phyloP scores from a whole-genome alignment of 2,329 filamentous ascomycete genomes.

The Pestalotiopsis sp. region DNA sequence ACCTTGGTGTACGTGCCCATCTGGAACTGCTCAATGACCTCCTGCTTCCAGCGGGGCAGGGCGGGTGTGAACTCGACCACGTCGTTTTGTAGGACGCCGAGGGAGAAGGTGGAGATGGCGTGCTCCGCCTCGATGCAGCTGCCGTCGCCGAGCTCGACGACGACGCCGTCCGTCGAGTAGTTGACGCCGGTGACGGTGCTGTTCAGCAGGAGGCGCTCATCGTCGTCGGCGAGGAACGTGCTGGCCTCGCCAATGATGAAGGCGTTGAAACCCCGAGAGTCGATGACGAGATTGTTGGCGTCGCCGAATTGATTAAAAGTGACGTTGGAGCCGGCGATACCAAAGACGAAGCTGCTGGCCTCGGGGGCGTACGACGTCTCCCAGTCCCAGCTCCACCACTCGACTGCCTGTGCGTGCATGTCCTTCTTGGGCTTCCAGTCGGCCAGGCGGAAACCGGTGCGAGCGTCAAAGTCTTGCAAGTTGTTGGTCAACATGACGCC shows the following conservation, averaged over 20 bases:
- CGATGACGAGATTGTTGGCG: constrained; percentile 63
- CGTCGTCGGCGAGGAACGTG: constrained; percentile 59
- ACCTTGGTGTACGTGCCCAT: constrained; percentile 78
- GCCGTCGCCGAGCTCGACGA: constrained; percentile 48
- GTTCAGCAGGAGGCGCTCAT: constrained; percentile 59
- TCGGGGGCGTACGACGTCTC: constrained; percentile 63
- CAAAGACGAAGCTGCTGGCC: constrained; percentile 57
- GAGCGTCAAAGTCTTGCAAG: constrained; percentile 62
- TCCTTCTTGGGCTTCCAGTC: constrained; percentile 65
- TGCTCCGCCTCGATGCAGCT: constrained; percentile 33
- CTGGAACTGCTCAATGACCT: constrained; percentile 64
- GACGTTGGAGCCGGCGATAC: constrained; percentile 60
- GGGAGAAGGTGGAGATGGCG: constrained; percentile 68
- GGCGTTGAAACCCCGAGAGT: constrained; percentile 63
- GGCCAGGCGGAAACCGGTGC: constrained; percentile 59
- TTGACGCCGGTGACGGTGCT: constrained; percentile 58
- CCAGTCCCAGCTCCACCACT: constrained; percentile 59
- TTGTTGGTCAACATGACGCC: constrained; percentile 61
- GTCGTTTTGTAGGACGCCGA: constrained; percentile 69
- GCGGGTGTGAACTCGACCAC: constrained; percentile 59
- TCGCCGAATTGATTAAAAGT: constrained; percentile 67
- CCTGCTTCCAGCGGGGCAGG: constrained; percentile 67
- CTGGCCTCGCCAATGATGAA: constrained; percentile 60
- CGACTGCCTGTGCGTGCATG: constrained; percentile 59
- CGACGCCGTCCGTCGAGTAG: constrained; percentile 57